These are phyloP conservation scores for Schizosaccharomyces japonicus DNA, from an alignment of 805 yeast genomes.

Conservation along the genomic window DNA sequence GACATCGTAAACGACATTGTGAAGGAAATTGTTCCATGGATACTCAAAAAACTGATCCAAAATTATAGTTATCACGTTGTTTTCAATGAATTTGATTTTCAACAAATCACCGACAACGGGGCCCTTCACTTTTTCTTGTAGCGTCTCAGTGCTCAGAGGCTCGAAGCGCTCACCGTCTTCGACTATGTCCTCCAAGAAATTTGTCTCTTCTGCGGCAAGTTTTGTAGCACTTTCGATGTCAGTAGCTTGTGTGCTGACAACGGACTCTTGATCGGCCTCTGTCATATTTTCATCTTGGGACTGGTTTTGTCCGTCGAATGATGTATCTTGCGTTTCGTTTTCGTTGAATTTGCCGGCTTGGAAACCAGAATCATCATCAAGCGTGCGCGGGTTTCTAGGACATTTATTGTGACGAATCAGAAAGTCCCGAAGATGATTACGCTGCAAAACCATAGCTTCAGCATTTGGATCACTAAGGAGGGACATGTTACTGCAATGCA, in stretches of 20 bases:
- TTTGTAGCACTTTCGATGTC: conserved; percentile 3
- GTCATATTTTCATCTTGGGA: conserved; percentile 6
- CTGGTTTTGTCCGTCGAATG: background rate
- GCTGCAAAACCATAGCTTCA: conserved; percentile 37
- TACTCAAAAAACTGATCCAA: conserved; percentile 41
- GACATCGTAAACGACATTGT: conserved; percentile 88
- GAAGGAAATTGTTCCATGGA: conserved; percentile 95
- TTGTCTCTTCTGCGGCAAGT: background rate
- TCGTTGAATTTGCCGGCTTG: background rate
- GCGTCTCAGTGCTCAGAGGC: background rate
- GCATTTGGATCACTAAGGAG: conserved; percentile 57
- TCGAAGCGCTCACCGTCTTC: conserved; percentile 10
- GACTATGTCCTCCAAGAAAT: background rate
- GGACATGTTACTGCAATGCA: conserved; percentile 96
- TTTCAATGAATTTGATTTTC: conserved; percentile 61
- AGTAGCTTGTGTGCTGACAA: background rate
- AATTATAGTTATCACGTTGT: conserved; percentile 10
- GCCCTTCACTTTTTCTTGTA: conserved; percentile 5
- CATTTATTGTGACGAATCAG: background rate
- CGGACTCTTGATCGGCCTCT: conserved; percentile 5
- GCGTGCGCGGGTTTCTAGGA: background rate
- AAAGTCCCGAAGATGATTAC: conserved; percentile 39
- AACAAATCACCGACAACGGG: conserved; percentile 73
- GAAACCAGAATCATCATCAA: conserved; percentile 6
- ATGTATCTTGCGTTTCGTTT: background rate